Conservation (phyloP, 108 stramenopile species). For the Pseudonitzschia pungens region DNA sequence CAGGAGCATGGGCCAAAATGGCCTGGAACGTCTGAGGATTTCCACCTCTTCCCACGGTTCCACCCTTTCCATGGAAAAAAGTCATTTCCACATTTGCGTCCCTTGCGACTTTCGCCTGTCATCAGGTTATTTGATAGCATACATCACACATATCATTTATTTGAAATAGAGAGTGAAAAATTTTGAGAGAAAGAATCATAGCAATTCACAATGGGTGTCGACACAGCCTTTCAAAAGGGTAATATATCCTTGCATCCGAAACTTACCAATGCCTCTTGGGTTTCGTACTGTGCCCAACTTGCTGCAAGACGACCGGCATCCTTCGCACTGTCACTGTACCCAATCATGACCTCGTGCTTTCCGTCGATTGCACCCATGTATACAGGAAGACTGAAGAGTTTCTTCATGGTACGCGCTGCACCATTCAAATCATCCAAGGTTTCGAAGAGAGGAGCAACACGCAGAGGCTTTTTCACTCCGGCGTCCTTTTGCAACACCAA, state of each 20-base stretch:
- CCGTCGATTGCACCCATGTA: conserved; percentile 88
- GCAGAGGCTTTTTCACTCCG: conserved; percentile 87
- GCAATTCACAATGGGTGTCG: conserved; percentile 51
- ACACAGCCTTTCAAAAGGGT: neutral
- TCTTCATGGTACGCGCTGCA: conserved; percentile 83
- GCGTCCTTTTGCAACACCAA: conserved; percentile 91
- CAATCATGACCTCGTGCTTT: conserved; percentile 97
- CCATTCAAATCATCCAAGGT: conserved; percentile 93
- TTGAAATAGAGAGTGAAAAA: neutral
- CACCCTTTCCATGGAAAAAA: conserved; percentile 98
- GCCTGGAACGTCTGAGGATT: conserved; percentile 86
- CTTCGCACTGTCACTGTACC: conserved; percentile 96
- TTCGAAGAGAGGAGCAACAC: conserved; percentile 97
- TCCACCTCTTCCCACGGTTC: conserved; percentile 96
- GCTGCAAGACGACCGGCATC: conserved; percentile 97
- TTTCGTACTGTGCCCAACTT: conserved; percentile 94
- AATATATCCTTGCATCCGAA: conserved; percentile 21
- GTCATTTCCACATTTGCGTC: conserved; percentile 60
- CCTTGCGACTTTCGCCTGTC: conserved; percentile 85
- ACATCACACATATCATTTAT: neutral
- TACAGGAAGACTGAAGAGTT: conserved; percentile 77
- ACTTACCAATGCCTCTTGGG: conserved; percentile 81
- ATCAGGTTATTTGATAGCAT: conserved; percentile 59
- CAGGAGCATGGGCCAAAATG: conserved; percentile 90
- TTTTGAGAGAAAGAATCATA: neutral